Evolutionary conservation across 768 basidiomycete species (phyloP).

Genomic region (Pisolithus marmoratus): DNA sequence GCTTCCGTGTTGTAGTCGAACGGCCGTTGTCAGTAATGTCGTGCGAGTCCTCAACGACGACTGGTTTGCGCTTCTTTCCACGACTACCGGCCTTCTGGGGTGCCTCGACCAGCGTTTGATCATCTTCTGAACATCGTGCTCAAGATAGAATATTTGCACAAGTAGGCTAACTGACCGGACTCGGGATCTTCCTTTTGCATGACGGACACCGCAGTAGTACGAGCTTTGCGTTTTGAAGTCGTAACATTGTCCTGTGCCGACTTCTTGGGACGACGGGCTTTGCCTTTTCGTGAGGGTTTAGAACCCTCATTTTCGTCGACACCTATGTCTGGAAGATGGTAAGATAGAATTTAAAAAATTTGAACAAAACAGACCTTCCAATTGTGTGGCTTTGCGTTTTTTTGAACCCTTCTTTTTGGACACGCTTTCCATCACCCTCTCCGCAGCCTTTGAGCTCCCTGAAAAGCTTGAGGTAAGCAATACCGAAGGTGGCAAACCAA

Average conservation of each 20-base stretch:
- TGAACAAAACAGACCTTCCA: not conserved
- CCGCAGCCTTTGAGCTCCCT: not conserved
- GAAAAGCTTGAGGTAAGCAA: not conserved
- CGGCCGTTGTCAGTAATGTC: not conserved
- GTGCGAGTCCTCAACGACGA: not conserved
- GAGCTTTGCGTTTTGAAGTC: not conserved
- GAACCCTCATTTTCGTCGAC: not conserved
- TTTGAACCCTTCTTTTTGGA: not conserved
- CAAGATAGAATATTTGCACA: not conserved
- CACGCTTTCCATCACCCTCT: not conserved
- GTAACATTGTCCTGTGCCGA: not conserved
- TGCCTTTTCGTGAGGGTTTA: not conserved
- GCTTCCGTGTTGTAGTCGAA: not conserved
- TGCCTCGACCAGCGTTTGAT: conserved; percentile 20
- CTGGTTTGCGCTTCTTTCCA: conserved; percentile 3
- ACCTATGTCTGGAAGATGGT: not conserved
- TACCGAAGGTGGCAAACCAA: not conserved
- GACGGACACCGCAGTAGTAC: not conserved
- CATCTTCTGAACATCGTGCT: conserved; percentile 19
- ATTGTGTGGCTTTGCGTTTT: not conserved
- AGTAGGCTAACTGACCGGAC: not conserved
- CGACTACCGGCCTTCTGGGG: conserved; percentile 7
- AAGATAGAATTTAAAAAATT: not conserved
- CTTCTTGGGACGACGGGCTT: not conserved
- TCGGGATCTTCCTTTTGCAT: not conserved